These are phyloP conservation scores for Fraxinus americana DNA, from an alignment of 257 asterid species.

Conservation along the genomic window DNA sequence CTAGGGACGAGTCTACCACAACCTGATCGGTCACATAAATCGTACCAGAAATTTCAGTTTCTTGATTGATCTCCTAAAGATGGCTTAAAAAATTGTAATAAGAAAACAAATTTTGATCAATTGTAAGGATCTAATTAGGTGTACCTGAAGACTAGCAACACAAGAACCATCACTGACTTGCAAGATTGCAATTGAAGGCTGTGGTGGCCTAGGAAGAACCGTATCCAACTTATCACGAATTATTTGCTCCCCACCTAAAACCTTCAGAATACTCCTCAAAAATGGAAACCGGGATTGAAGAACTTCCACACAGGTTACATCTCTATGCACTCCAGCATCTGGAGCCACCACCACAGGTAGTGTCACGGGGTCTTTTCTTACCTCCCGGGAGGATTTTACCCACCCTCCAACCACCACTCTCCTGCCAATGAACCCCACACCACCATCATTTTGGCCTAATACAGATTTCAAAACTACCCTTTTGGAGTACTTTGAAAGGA, in stretches of 20 bases:
- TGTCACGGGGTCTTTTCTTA: conserved; percentile 44
- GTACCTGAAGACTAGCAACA: conserved; percentile 61
- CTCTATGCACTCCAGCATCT: conserved; percentile 39
- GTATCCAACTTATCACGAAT: conserved; percentile 52
- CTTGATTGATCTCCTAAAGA: background rate
- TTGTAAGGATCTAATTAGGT: background rate
- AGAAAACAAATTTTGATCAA: background rate
- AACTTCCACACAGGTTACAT: conserved; percentile 60
- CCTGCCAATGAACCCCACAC: conserved; percentile 55
- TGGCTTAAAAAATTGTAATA: background rate
- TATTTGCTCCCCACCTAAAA: conserved; percentile 55
- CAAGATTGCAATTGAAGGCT: conserved; percentile 53
- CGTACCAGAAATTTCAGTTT: background rate
- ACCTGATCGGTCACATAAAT: conserved; percentile 42
- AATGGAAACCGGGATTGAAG: conserved; percentile 64
- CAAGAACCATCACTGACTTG: conserved; percentile 82
- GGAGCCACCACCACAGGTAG: conserved; percentile 16
- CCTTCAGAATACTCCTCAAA: conserved; percentile 55
- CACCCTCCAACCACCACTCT: conserved; percentile 81
- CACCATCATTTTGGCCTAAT: conserved; percentile 54
- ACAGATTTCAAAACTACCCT: conserved; percentile 62
- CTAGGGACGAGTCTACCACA: conserved; percentile 68
- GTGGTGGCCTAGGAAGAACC: conserved; percentile 51
- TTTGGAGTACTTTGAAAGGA: conserved; percentile 56
- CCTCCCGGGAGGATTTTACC: conserved; percentile 81